A percentile compares a stretch with the other conserved stretches of the same genome.
phyloP scores from a whole-genome alignment of 345 rosid species.

The Anastatica hierochuntica region DNA sequence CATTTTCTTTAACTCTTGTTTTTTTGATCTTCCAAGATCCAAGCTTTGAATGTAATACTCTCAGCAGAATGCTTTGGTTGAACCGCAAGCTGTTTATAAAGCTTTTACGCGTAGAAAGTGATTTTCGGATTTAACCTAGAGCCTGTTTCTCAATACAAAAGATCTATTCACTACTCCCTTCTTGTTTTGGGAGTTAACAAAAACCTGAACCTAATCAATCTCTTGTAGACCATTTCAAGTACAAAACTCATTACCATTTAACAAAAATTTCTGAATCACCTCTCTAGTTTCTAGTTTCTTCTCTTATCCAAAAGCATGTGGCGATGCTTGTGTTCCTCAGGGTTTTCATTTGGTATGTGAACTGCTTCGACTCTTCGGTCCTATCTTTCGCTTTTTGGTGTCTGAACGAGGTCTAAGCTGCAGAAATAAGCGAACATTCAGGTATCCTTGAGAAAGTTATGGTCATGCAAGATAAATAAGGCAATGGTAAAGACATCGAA shows the following conservation, averaged over 20 bases:
- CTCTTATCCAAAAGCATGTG: neutral
- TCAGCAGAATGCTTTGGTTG: neutral
- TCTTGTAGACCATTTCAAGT: neutral
- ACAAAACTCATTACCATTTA: neutral
- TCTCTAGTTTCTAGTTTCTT: neutral
- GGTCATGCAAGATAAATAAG: neutral
- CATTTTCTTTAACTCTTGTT: neutral
- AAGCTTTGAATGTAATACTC: constrained; percentile 9
- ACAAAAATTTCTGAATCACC: neutral
- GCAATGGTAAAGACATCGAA: constrained; percentile 23
- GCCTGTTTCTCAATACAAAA: neutral
- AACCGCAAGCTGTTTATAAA: neutral
- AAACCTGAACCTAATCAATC: constrained; percentile 2
- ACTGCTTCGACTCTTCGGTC: constrained; percentile 2
- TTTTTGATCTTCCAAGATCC: neutral
- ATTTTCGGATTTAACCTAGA: neutral
- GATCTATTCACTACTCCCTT: constrained; percentile 7
- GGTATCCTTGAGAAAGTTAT: constrained; percentile 3
- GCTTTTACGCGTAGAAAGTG: too few relatives aligned
- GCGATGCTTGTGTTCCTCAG: neutral
- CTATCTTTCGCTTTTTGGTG: constrained; percentile 31
- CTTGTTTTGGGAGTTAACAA: constrained; percentile 8
- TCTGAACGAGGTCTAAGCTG: constrained; percentile 50
- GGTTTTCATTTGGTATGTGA: constrained; percentile 14
- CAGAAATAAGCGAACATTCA: constrained; percentile 22